A percentile compares a stretch with the other conserved stretches of the same genome.
Conservation (phyloP, 2,329 filamentous ascomycete species). For the Pezicula neosporulosa region DNA sequence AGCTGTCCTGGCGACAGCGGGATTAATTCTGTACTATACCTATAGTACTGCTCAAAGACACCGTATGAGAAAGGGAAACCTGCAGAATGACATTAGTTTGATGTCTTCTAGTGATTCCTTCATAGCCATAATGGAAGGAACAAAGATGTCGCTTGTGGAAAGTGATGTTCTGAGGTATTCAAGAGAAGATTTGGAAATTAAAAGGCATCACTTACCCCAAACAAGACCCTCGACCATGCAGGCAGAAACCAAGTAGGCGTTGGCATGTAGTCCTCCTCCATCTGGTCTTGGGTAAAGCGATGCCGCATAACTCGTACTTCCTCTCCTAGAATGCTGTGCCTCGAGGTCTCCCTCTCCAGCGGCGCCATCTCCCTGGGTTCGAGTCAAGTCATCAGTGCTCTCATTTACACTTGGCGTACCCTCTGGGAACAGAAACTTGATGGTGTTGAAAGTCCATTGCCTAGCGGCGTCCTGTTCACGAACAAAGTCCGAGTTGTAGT, state of each 20-base stretch:
- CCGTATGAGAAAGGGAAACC: conserved; percentile 28
- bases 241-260: conserved; percentile 41
- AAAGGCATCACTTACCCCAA: conserved; percentile 37
- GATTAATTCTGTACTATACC: no score
- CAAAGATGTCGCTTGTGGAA: no score
- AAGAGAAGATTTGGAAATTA: not conserved
- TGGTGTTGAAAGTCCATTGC: not conserved
- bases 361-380: not conserved
- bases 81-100: conserved; percentile 5
- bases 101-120: no score
- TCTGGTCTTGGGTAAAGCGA: conserved; percentile 33
- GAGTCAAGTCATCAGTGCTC: not conserved
- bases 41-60: conserved; percentile 38
- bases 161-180: no score
- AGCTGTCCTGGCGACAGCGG: no score
- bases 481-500: no score
- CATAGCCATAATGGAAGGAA: no score
- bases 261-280: conserved; percentile 43
- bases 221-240: conserved; percentile 47
- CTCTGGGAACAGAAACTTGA: not conserved
- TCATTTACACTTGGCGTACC: not conserved
- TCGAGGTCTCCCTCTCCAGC: not conserved
- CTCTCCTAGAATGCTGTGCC: not conserved
- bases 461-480: no score
- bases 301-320: not conserved